Percentiles rank a stretch among this genome's conserved stretches.
Evolutionary conservation across 129 eudicot genomes (phyloP).

Genomic region (Smallanthus sonchifolius): DNA sequence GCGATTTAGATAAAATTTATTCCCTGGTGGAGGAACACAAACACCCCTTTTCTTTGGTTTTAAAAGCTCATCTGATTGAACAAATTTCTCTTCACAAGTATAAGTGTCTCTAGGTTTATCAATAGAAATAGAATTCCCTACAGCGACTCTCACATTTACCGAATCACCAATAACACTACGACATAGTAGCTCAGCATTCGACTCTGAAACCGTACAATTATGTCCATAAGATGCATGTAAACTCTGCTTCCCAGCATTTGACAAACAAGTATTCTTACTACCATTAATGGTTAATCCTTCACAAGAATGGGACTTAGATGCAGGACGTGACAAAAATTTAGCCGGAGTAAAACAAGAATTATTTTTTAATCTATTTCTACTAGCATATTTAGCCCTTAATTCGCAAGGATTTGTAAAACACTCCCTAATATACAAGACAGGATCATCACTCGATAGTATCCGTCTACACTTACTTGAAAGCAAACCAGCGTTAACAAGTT

Average conservation of each 20-base stretch:
- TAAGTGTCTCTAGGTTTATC: slow-evolving; percentile 9
- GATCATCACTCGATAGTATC: slow-evolving; percentile 54
- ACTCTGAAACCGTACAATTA: slow-evolving; percentile 25
- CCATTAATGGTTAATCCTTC: slow-evolving; percentile 16
- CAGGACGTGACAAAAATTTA: background rate
- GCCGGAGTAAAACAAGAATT: slow-evolving; percentile 9
- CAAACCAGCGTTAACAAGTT: slow-evolving; percentile 31
- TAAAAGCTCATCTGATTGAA: slow-evolving; percentile 6
- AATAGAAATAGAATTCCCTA: slow-evolving; percentile 18
- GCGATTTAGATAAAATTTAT: slow-evolving; percentile 64
- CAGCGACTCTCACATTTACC: slow-evolving; percentile 11
- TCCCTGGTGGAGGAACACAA: slow-evolving; percentile 67
- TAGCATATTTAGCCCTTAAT: slow-evolving; percentile 20
- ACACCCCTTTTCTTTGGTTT: slow-evolving; percentile 32
- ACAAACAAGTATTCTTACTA: background rate
- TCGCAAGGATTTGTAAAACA: background rate
- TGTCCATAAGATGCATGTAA: slow-evolving; percentile 3
- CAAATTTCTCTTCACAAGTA: slow-evolving; percentile 13
- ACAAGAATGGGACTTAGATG: slow-evolving; percentile 3
- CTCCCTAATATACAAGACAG: slow-evolving; percentile 40
- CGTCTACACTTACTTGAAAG: slow-evolving; percentile 52
- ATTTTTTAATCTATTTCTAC: slow-evolving; percentile 26
- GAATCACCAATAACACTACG: slow-evolving; percentile 20
- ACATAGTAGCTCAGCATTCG: slow-evolving; percentile 13
- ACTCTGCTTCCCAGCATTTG: background rate